Conservation (phyloP, 2,329 filamentous ascomycete species). For the Xylariaceae sp. region DNA sequence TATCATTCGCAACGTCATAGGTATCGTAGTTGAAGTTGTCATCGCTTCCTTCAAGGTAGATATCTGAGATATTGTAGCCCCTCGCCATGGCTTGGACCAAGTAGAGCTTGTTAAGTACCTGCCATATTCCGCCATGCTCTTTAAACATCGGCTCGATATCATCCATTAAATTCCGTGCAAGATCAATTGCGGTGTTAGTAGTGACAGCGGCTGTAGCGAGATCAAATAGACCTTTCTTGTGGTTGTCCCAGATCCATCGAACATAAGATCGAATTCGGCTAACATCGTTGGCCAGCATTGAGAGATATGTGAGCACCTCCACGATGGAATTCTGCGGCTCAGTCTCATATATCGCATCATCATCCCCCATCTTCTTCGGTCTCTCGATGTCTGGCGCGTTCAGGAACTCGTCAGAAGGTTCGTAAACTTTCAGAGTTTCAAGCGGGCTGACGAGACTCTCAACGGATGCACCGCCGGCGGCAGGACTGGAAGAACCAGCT, state of each 20-base stretch:
- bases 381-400: slow-evolving; percentile 35
- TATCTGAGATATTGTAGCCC: slow-evolving; percentile 18
- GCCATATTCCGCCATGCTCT: slow-evolving; percentile 23
- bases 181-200: slow-evolving; percentile 41
- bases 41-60: slow-evolving; percentile 1
- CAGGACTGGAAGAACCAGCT: background rate
- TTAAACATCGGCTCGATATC: slow-evolving; percentile 33
- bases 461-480: background rate
- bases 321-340: slow-evolving; percentile 31
- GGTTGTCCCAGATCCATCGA: slow-evolving; percentile 38
- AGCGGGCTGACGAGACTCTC: slow-evolving; percentile 38
- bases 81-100: slow-evolving; percentile 12
- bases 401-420: slow-evolving; percentile 43
- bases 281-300: slow-evolving; percentile 37
- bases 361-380: slow-evolving; percentile 12
- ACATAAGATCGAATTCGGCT: slow-evolving; percentile 33
- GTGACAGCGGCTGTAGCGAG: slow-evolving; percentile 40
- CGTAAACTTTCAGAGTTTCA: slow-evolving; percentile 39
- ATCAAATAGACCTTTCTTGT: slow-evolving; percentile 32
- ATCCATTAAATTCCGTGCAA: slow-evolving; percentile 39
- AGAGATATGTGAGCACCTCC: slow-evolving; percentile 35
- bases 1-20: slow-evolving; percentile 33
- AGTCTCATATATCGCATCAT: slow-evolving; percentile 36
- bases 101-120: slow-evolving; percentile 27
- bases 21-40: slow-evolving; percentile 31